Percentiles rank a stretch among this genome's conserved stretches.
These are phyloP conservation scores for Pseudonitzschia multiseries DNA, from an alignment of 108 stramenopile species.

Conservation along the genomic window DNA sequence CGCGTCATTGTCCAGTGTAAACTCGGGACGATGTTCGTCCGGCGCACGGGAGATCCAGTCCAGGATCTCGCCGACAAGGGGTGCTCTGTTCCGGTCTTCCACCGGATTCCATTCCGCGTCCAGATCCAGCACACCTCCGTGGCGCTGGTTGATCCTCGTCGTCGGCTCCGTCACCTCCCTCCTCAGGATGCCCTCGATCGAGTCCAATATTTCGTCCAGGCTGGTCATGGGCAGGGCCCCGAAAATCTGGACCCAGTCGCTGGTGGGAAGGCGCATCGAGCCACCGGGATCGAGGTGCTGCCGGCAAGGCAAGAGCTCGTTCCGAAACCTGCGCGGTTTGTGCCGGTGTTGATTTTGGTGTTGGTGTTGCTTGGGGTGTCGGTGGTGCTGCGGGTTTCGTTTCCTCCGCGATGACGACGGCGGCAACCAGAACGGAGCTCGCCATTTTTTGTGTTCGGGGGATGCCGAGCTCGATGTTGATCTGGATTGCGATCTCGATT, in stretches of 20 bases:
- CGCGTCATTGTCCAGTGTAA: not conserved
- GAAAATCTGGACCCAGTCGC: constrained; percentile 43
- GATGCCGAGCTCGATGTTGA: too few species aligned
- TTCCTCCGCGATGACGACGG: not conserved
- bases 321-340: not conserved
- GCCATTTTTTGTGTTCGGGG: constrained; percentile 7
- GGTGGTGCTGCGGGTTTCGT: not conserved
- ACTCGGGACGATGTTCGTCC: not conserved
- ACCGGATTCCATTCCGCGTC: constrained; percentile 41
- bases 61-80: not conserved
- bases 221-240: constrained; percentile 42
- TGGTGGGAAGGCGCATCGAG: constrained; percentile 26
- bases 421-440: constrained; percentile 11
- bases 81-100: not conserved
- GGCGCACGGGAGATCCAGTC: not conserved
- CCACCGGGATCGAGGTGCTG: constrained; percentile 29
- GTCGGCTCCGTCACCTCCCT: constrained; percentile 7
- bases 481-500: not conserved
- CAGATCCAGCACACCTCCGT: constrained; percentile 40
- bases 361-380: not conserved
- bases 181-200: constrained; percentile 25
- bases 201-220: constrained; percentile 37
- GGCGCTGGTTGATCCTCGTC: not conserved
- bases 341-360: constrained; percentile 2
- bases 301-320: constrained; percentile 22